Evolutionary conservation across 164 flowering plant genomes (phyloP).

Genomic region (Vitis riparia): DNA sequence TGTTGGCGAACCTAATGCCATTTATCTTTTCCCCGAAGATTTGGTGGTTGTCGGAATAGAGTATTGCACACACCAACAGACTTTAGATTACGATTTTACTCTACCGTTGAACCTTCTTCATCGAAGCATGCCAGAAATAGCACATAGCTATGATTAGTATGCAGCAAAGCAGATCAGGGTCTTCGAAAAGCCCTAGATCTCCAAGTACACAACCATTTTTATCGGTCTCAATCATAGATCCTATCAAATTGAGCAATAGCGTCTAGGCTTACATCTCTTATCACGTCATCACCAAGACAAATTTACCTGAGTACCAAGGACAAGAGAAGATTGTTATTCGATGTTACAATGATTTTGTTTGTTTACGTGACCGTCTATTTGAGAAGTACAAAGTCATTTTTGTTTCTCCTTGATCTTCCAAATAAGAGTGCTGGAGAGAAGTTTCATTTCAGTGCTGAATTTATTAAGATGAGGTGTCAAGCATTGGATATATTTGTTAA

Average conservation of each 20-base stretch:
- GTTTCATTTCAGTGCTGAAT: conserved; percentile 95
- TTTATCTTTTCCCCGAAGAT: no score
- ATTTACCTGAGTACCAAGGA: conserved; percentile 87
- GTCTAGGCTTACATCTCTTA: conserved; percentile 96
- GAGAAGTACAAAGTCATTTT: conserved; percentile 93
- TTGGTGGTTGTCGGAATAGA: no score
- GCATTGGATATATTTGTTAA: conserved; percentile 85
- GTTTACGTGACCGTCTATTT: conserved; percentile 91
- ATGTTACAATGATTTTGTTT: conserved; percentile 93
- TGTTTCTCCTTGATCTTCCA: conserved; percentile 82
- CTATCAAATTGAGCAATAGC: conserved; percentile 96
- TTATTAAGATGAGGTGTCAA: conserved; percentile 95
- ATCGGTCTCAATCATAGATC: conserved; percentile 84
- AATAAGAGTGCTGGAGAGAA: conserved; percentile 99
- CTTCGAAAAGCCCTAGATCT: conserved; percentile 85
- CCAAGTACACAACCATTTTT: conserved; percentile 74
- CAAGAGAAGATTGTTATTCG: conserved; percentile 95
- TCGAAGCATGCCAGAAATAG: not conserved
- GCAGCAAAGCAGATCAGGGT: conserved; percentile 63
- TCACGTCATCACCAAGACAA: conserved; percentile 97
- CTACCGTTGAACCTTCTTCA: not conserved
- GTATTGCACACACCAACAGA: no score
- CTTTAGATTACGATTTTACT: no score
- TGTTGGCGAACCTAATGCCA: no score
- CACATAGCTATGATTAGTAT: conserved; percentile 15